Base-by-base conservation (phyloP, 768 basidiomycete genomes). In the Butyriboletus loyo region DNA sequence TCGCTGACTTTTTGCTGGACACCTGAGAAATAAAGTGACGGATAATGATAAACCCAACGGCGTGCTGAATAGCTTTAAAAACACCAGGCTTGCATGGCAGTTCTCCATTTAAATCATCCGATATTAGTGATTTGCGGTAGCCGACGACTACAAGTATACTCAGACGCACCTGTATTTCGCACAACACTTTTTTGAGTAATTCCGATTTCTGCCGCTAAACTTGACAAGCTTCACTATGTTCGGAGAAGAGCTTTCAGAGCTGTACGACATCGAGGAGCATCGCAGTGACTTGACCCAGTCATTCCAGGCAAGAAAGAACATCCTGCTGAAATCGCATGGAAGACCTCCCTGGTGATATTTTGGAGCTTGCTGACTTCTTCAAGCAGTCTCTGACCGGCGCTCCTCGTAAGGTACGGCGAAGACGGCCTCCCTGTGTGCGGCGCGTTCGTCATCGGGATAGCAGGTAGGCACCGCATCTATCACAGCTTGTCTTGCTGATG, bases 371-470 rank as follows among this genome's bases (percentile, higher is more conserved):
- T 50, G 49, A 22, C 48, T 46, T 56, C 25, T 27, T 36, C 37
- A 40, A 35, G 32, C 35, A 42, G 40, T 54, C 43, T 57, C 57
- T 67, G n/a, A 57, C 50, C 30, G 21, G 47, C 28, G 19, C 36
- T 35, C 15, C 57, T 32, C 55, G 41, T 43, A 57, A 91, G 90
- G 90, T 93, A 93, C 67, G 81, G 80, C 28, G 82, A 85, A 65
- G 83, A 90, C 56, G 91, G 91, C 1, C 72, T 79, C 43, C 78
- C 82, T 19, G 78, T 84, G 14, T 77, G 77, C 36, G 83, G 86
- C 64, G 91, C 91, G 15, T 93, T 92, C 62, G 91, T 92, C 36
- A 82, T 93, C 52, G 91, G 83, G 8, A 83, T 93, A 55, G 89
- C 87, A 65, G 91, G 91, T 87, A 63, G 15, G 65, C 30, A 49